Conservation (phyloP, 2,329 filamentous ascomycete genomes). For the Fusarium miscanthi region DNA sequence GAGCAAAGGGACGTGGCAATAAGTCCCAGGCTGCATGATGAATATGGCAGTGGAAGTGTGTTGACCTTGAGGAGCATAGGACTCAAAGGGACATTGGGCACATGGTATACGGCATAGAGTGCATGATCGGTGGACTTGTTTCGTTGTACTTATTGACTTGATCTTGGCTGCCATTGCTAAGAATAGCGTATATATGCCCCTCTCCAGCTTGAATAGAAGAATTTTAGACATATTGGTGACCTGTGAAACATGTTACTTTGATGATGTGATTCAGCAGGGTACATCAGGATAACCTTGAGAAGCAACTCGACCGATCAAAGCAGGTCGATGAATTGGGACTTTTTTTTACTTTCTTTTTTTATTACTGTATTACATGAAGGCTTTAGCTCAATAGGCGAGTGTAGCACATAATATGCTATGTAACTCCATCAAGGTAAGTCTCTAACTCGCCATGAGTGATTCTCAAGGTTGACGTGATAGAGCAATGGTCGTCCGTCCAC, state of each 20-base stretch:
- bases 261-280: background rate
- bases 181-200: slow-evolving; percentile 26
- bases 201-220: slow-evolving; percentile 16
- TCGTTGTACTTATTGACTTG: slow-evolving; percentile 25
- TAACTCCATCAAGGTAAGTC: slow-evolving; percentile 14
- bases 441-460: background rate
- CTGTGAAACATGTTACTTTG: background rate
- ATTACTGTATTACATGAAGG: background rate
- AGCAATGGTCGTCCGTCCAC: background rate
- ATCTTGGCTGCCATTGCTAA: slow-evolving; percentile 8
- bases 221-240: background rate
- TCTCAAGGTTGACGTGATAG: slow-evolving; percentile 22
- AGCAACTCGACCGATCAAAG: background rate
- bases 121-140: slow-evolving; percentile 7
- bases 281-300: background rate
- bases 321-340: background rate
- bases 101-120: background rate
- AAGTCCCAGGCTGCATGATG: slow-evolving; percentile 23
- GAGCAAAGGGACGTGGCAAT: slow-evolving; percentile 39
- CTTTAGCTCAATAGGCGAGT: background rate
- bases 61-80: slow-evolving; percentile 33
- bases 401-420: background rate
- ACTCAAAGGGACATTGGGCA: slow-evolving; percentile 22
- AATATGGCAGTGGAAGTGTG: background rate
- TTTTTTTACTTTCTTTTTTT: background rate